Base-by-base conservation (phyloP, 169 alveolate genomes). In the Toxoplasma gondii region DNA sequence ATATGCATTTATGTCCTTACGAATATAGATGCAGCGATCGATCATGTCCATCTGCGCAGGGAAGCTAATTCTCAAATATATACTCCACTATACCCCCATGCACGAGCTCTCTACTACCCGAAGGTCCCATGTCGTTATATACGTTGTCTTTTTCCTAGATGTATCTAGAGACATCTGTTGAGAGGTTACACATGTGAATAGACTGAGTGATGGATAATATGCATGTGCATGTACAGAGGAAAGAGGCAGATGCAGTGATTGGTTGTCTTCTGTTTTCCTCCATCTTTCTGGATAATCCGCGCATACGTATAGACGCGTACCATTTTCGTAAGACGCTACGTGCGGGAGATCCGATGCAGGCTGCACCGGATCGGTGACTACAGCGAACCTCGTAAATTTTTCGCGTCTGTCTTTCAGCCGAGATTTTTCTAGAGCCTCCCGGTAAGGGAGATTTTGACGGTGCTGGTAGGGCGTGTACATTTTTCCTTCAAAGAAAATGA, bases 291-390 rank as follows among this genome's bases (percentile, higher is more conserved):
- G 22, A 49, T 49, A 49, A 7, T 49, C 58, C 12, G 22, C 4
- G 12, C 58, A 49, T 49, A 49, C 58, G 74, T 4, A 19, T 39
- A 2, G 12, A 39, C 19, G 9, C 90, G 53, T 82, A 82, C 90
- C 90, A 16, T 44, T 38, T 49, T 36, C 69, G 64, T 10, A 82
- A 39, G 64, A 82, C 19, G 90, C 41, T 12, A 82, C 90, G 38
- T 16, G 36, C 22, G 90, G 90, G 41, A 82, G 53, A 41, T 82
- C 90, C 29, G 90, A 41, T 19, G 90, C 90, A 7, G 90, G 90
- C 38, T 82, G 90, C 39, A 82, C 69, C 31, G 90, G 90, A 31
- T 82, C 67, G 27, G 90, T 31, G 34, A 82, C 90, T 5, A 82
- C 90, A 24, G n/a, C 67, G 34, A 41, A 10, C 29, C 64, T 82